Base-by-base conservation (phyloP, 768 basidiomycete genomes). In the Dentipellis fragilis region DNA sequence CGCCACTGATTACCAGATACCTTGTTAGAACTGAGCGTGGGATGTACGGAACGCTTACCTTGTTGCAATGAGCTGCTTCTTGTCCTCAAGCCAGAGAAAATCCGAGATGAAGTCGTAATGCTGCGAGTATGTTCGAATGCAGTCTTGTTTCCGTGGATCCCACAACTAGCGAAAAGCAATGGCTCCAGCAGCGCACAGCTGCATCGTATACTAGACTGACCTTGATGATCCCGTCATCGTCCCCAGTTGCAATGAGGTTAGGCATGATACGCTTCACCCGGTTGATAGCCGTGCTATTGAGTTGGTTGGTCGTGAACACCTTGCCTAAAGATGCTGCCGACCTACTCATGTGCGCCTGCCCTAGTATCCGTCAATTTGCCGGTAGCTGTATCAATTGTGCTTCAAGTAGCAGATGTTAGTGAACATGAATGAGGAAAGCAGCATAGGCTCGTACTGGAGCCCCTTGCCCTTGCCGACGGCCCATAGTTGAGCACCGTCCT, bases 41-140 rank as follows among this genome's bases (percentile, higher is more conserved):
- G 40, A 42, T 9, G 17, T 9, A 9, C 6, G 2, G 16, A 14
- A 22, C 10, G 62, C 76, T 55, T 66, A 93, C 93, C 93, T 95
- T 4, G 93, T 93, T 35, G 88, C 79, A 17, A 97, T 79, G 14
- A 93, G 76, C 55, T 92, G 90, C 59, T 81, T 86, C 58, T 74
- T 75, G 61, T 77, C 76, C 38, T 80, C 80, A 54, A 93, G 68
- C 82, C 87, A 96, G 39, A 89, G 71, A 69, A 96, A 93, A 67
- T 93, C 93, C 38, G 91, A 88, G 55, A 96, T 93, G 65, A 92
- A 96, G 70, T 96, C 93, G 66, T 87, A 93, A 64, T 97, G 94
- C 51, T 96, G 94, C 34, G 73, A 80, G 65, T 92, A 93, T 17
- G 76, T 73, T 37, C 85, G 78, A 16, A 86, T 71, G 47, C 77